Evolutionary conservation across 345 rosid species (phyloP), one percentile per base, ranked within the genome.

Genomic region (Populus euphratica): DNA sequence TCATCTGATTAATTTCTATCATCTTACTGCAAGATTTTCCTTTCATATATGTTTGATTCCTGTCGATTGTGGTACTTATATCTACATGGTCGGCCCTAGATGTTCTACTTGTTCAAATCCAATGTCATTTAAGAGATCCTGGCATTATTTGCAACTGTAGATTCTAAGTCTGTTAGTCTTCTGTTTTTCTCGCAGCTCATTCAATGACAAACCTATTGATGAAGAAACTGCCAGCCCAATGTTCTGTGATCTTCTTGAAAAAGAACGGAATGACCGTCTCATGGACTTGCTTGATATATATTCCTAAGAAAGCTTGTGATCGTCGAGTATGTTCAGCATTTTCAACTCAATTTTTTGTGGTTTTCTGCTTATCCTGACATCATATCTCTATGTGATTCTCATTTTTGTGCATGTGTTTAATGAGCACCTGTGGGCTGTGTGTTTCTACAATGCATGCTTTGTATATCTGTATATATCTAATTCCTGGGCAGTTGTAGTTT

Each of bases 151-250:
- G 35, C 3, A 25, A 54, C 1, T 68, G 29, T 44, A 8, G 35
- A 25, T n/a, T 50, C 65, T 18, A 33, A 49, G 5, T 33, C 35
- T 33, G 39, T 23, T 39, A 1, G 31, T 41, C 23, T 33, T 71
- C n/a, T 64, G 65, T 49, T 71, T 64, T n/a, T 39, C 80, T 79
- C 72, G 78, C 90, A 95, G 99, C n/a, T 95, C 99, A 5, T 95
- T 93, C 84, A 92, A 91, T 83, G 99, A 93, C 85, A 93, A 93
- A 82, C 96, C 96, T 23, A 90, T 92, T 74, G 89, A 88, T 62
- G 94, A 90, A 76, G 88, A 82, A 77, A 86, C 82, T 5, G 86
- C 86, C 52, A 97, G 97, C 77, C 97, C 97, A 13, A 63, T 72
- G 66, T 78, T 78, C 50, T 65, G 70, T 8, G 72, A 80, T n/a